These are phyloP conservation scores for Coniophora puteana DNA, from an alignment of 1,284 basidiomycete genomes.

Conservation along the genomic window DNA sequence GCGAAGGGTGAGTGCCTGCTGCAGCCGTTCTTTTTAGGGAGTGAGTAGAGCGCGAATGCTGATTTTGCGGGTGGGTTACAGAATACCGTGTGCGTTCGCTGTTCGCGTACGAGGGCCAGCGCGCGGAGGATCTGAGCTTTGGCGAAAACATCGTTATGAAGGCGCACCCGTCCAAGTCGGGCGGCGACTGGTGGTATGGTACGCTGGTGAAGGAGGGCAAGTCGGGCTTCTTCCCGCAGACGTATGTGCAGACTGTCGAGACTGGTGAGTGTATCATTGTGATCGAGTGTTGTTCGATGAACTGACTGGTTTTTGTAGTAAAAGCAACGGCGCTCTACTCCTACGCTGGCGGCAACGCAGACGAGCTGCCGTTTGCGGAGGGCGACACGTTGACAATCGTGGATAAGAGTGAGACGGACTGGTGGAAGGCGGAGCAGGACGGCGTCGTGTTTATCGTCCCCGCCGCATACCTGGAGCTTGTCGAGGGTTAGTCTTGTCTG, in stretches of 20 bases:
- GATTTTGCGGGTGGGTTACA: constrained; percentile 20
- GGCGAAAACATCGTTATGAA: constrained; percentile 76
- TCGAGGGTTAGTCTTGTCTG: constrained; percentile 76
- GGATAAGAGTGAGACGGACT: constrained; percentile 78
- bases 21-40: too few relatives aligned
- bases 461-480: constrained; percentile 80
- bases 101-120: constrained; percentile 81
- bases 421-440: constrained; percentile 90
- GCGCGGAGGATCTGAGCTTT: constrained; percentile 87
- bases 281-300: constrained; percentile 6
- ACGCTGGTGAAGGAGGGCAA: constrained; percentile 63
- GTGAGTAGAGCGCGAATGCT: background rate
- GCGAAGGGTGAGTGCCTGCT: constrained; percentile 46
- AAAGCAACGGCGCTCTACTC: constrained; percentile 78
- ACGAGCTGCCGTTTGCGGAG: constrained; percentile 82
- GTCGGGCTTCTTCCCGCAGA: constrained; percentile 88
- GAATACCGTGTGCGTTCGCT: constrained; percentile 77
- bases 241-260: constrained; percentile 76
- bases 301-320: constrained; percentile 30
- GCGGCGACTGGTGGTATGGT: constrained; percentile 94
- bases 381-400: constrained; percentile 77
- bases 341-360: constrained; percentile 65
- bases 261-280: constrained; percentile 46
- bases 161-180: constrained; percentile 83
- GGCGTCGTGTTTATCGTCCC: constrained; percentile 87